Conservation (phyloP, 257 asterid species). For the Coffea eugenioides region DNA sequence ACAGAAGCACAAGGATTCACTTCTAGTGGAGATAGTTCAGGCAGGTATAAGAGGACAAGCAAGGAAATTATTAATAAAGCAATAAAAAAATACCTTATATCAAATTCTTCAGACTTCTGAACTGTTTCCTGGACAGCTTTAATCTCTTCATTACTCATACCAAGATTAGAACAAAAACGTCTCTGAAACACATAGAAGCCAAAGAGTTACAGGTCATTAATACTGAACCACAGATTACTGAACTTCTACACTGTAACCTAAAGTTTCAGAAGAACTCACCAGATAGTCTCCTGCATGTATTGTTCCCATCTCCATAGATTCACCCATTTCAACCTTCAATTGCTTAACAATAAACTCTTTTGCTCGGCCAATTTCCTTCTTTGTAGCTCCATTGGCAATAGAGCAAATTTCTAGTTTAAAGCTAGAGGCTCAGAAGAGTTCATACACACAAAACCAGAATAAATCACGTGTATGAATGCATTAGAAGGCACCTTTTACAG, state of each 20-base stretch:
- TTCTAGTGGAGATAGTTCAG: not conserved
- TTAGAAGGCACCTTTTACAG: slow-evolving; percentile 74
- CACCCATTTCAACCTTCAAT: slow-evolving; percentile 91
- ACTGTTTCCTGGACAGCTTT: slow-evolving; percentile 94
- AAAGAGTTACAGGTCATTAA: not conserved
- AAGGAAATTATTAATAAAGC: not conserved
- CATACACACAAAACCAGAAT: slow-evolving; percentile 28
- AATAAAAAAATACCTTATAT: slow-evolving; percentile 53
- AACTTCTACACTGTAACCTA: not conserved
- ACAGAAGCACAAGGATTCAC: not conserved
- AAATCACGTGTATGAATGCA: slow-evolving; percentile 29
- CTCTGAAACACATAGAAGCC: slow-evolving; percentile 40
- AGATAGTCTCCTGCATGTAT: slow-evolving; percentile 89
- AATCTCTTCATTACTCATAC: slow-evolving; percentile 74
- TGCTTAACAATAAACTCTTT: slow-evolving; percentile 86
- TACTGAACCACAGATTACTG: not conserved
- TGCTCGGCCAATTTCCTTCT: slow-evolving; percentile 92
- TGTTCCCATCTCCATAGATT: slow-evolving; percentile 87
- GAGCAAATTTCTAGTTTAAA: slow-evolving; percentile 80
- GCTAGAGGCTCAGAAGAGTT: slow-evolving; percentile 45
- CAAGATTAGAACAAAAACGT: slow-evolving; percentile 93
- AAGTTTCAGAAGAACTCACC: slow-evolving; percentile 47
- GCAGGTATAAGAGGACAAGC: not conserved
- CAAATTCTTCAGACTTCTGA: slow-evolving; percentile 78
- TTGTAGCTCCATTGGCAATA: slow-evolving; percentile 82